phyloP scores from a whole-genome alignment of 176 grass and related monocot genomes.

The Dendrocalamus sinicus region DNA sequence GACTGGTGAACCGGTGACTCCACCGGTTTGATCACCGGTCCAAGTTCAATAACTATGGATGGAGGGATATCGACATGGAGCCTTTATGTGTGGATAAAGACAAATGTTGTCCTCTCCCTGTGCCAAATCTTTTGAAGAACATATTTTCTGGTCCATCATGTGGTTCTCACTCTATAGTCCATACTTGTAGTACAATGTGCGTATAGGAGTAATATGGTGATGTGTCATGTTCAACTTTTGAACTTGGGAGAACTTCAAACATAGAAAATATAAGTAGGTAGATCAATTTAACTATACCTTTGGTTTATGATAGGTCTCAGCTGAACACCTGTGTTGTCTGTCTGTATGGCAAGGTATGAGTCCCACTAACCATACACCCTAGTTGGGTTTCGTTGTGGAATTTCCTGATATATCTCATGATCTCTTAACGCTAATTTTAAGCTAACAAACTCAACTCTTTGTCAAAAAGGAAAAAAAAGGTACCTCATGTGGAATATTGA shows the following conservation, averaged over 20 bases:
- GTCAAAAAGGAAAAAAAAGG: not conserved
- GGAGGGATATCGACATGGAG: conserved; percentile 42
- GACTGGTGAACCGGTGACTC: no score
- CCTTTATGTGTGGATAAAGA: conserved; percentile 6
- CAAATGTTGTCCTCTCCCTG: not conserved
- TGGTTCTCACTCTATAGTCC: not conserved
- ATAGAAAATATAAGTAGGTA: not conserved
- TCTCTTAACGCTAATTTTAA: not conserved
- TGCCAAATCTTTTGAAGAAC: conserved; percentile 3
- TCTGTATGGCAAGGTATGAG: not conserved
- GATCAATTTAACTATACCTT: not conserved
- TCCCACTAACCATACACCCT: not conserved
- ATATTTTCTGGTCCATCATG: not conserved
- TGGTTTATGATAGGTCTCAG: not conserved
- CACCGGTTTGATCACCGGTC: no score
- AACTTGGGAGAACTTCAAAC: not conserved
- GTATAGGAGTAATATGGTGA: not conserved
- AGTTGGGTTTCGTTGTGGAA: not conserved
- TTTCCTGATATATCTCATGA: not conserved
- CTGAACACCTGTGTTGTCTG: not conserved
- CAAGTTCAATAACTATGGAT: not conserved
- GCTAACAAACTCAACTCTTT: not conserved
- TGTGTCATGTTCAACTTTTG: not conserved
- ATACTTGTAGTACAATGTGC: not conserved
- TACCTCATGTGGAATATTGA: not conserved